Base-by-base conservation (phyloP, 805 yeast species). In the Vanderwaltozyma verrucispora region DNA sequence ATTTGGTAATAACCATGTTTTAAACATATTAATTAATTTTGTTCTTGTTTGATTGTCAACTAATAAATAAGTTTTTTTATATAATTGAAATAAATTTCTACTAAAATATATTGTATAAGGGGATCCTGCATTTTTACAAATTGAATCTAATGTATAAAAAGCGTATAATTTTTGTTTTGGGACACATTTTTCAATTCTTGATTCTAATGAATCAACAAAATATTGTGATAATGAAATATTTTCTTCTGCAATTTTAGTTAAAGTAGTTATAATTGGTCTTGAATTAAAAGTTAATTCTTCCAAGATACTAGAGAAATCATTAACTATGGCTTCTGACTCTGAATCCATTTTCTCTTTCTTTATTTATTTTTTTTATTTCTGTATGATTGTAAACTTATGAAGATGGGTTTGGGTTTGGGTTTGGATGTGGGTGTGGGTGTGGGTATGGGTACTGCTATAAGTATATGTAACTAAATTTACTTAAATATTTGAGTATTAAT, bases 211-310 rank as follows among this genome's bases (percentile, higher is more conserved):
- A 37, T 74, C 73, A 14, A 83, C 74, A 30, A 92, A 83, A 34
- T 79, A 83, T 37, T 75, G 74, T 8, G 96, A 96, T 38, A 73
- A 75, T 32, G 73, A 72, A 16, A 76, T 71, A 55, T 86, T 85
- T 54, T 92, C 97, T 48, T 75, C 82, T 2, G 98, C 97, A 37
- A 87, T 73, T 29, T 74, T 69, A 8, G 97, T 92, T 50, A 88
- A 68, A 31, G 77, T 81, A 28, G 83, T 80, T 42, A 92, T 92
- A 38, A 88, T 83, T 10, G 96, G 96, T 41, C 86, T 70, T 7
- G 96, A 85, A 59, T 87, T 88, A 63, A 81, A 80, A 4, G 95
- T 85, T 42, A 92, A 67, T 40, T 84, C 92, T 25, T 71, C 71
- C 30, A 89, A 65, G 24, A 87, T 76, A 45, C 72, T 72, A 30